Conservation (phyloP, 805 yeast species). For the Nakazawaea sp. region DNA sequence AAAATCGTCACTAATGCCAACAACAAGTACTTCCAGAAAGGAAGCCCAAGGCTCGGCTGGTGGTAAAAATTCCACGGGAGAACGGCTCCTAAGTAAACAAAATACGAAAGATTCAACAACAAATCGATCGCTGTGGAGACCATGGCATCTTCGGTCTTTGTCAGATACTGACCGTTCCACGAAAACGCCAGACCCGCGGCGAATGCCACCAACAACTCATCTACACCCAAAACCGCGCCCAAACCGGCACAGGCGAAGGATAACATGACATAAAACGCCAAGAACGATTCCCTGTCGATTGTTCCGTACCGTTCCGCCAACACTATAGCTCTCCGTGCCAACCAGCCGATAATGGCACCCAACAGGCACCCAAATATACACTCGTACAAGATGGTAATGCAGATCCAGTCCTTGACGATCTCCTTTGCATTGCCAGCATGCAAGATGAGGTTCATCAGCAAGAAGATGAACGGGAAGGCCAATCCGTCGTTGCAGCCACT, state of each 20-base stretch:
- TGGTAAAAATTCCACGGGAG: slow-evolving; percentile 66
- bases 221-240: slow-evolving; percentile 62
- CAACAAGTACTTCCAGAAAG: slow-evolving; percentile 46
- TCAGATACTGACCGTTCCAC: slow-evolving; percentile 66
- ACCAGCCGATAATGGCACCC: slow-evolving; percentile 49
- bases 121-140: slow-evolving; percentile 62
- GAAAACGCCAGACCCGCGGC: slow-evolving; percentile 70
- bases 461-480: slow-evolving; percentile 62
- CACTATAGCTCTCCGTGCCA: slow-evolving; percentile 42
- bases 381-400: slow-evolving; percentile 55
- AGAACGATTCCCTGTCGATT: slow-evolving; percentile 58
- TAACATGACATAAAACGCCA: slow-evolving; percentile 45
- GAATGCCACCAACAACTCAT: slow-evolving; percentile 65
- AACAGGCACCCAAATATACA: slow-evolving; percentile 47
- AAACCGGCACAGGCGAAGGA: slow-evolving; percentile 54
- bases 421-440: slow-evolving; percentile 40
- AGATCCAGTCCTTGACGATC: slow-evolving; percentile 58
- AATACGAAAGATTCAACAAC: slow-evolving; percentile 57
- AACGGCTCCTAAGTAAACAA: slow-evolving; percentile 64
- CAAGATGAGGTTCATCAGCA: slow-evolving; percentile 47
- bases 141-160: slow-evolving; percentile 52
- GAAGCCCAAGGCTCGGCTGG: slow-evolving; percentile 33
- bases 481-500: slow-evolving; percentile 74
- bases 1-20: slow-evolving; percentile 44
- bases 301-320: slow-evolving; percentile 43